A percentile compares a stretch with the other conserved stretches of the same genome.
These are phyloP conservation scores for Diplogelasinospora grovesii DNA, from an alignment of 495 filamentous ascomycete species.

Conservation along the genomic window DNA sequence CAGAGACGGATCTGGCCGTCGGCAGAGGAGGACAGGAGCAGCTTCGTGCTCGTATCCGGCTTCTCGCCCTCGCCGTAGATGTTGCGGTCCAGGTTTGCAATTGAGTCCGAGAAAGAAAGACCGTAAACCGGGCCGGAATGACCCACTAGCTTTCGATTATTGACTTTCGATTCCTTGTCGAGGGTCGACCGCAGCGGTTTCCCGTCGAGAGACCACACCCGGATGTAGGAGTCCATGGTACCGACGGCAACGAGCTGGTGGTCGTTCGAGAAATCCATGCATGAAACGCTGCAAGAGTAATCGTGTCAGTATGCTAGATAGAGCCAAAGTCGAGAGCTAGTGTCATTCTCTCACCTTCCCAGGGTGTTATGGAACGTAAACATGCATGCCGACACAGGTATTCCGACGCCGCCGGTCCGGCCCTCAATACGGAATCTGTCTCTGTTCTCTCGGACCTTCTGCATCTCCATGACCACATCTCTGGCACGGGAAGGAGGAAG, in stretches of 20 bases:
- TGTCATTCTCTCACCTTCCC: conserved; percentile 57
- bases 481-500: conserved; percentile 77
- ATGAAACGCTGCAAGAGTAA: conserved; percentile 59
- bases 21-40: conserved; percentile 78
- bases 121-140: conserved; percentile 85
- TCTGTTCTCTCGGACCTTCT: conserved; percentile 87
- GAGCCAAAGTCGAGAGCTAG: not conserved
- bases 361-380: conserved; percentile 96
- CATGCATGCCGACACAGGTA: conserved; percentile 82
- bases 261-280: conserved; percentile 89
- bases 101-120: conserved; percentile 82
- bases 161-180: conserved; percentile 38
- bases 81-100: conserved; percentile 40
- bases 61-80: conserved; percentile 37
- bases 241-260: conserved; percentile 76
- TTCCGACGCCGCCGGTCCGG: conserved; percentile 70
- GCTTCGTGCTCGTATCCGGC: conserved; percentile 57
- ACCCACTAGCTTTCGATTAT: conserved; percentile 76
- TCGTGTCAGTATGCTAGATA: conserved; percentile 20
- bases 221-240: conserved; percentile 88
- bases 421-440: conserved; percentile 81
- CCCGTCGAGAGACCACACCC: conserved; percentile 84
- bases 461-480: conserved; percentile 89
- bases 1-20: conserved; percentile 86
- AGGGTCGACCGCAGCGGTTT: conserved; percentile 51